These are phyloP conservation scores for Chytriomyces sp. DNA, from an alignment of 192 early-diverging fungal species.

Conservation along the genomic window DNA sequence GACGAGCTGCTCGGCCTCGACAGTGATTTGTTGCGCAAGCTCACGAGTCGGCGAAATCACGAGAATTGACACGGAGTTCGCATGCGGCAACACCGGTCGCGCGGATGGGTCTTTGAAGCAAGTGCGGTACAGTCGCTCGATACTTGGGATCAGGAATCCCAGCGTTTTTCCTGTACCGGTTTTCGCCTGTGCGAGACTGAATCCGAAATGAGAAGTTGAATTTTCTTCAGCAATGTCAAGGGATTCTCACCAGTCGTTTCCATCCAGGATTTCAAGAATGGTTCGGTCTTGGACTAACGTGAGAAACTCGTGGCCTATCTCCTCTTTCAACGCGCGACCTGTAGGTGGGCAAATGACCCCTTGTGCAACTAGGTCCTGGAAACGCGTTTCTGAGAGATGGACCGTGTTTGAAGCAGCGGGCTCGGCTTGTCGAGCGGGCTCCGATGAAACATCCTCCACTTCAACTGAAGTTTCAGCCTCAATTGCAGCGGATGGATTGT, in stretches of 20 bases:
- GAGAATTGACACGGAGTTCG: constrained; percentile 64
- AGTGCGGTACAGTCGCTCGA: constrained; percentile 61
- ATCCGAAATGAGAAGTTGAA: neutral
- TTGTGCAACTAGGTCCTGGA: constrained; percentile 15
- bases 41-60: constrained; percentile 90
- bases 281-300: constrained; percentile 35
- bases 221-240: neutral
- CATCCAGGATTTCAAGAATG: constrained; percentile 27
- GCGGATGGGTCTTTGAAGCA: neutral
- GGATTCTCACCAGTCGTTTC: constrained; percentile 29
- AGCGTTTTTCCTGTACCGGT: constrained; percentile 92
- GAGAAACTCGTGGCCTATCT: constrained; percentile 31
- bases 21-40: constrained; percentile 82
- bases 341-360: constrained; percentile 27
- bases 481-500: neutral
- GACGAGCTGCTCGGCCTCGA: constrained; percentile 72
- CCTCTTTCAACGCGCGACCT: constrained; percentile 27
- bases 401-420: neutral
- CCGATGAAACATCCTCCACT: neutral
- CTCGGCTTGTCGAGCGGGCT: neutral
- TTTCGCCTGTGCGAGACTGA: constrained; percentile 83
- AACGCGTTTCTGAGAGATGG: constrained; percentile 11
- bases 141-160: constrained; percentile 81
- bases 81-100: neutral
- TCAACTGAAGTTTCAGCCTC: neutral